Evolutionary conservation across 2,329 filamentous ascomycete genomes (phyloP), one percentile per base, ranked within the genome.

Genomic region (Setomelanomma holmii): DNA sequence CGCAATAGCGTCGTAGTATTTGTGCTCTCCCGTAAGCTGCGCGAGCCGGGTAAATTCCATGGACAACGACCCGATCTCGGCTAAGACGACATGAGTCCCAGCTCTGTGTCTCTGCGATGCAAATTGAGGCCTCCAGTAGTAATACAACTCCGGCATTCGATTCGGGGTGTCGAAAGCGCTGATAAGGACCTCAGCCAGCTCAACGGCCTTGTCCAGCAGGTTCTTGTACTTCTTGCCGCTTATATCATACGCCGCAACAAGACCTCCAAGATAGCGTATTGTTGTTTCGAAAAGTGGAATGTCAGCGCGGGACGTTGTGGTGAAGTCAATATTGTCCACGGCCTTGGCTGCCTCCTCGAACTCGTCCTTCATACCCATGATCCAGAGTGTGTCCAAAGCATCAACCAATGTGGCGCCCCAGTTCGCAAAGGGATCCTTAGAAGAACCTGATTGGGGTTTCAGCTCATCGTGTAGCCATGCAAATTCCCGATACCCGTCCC

Each of bases 331-430:
- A 5, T 75, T 56, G 64, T 81, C 76, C 5, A 86, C 81, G 1
- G 83, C 84, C 45, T 79, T 75, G 3, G 87, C 84, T 1, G 87
- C 87, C 58, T 84, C 79, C 24, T 84, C 79, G 64, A 90, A 91
- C 51, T 90, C 87, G 0, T 83, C 77, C 55, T 80, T 81, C 66
- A 90, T 61, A 4, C 82, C 87, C 83, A 90, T 86, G 58, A 90
- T 87, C 87, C 87, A 90, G 12, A 91, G 76, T n/a, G 85, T 86
- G 67, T 90, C 88, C 45, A 89, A 77, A 2, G 84, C 51, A 77
- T 96, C 92, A 4, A 96, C 89, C 55, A 96, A 72, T 0, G 92
- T 96, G 14, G 92, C 92, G 16, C 90, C 90, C 92, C 92, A 96
- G 43, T 89, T 91, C 69, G 91, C 93, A 74, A 98, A 98, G 0